Evolutionary conservation across 1,284 basidiomycete genomes (phyloP), one percentile per base, ranked within the genome.

Genomic region (Pseudozyma pruni): DNA sequence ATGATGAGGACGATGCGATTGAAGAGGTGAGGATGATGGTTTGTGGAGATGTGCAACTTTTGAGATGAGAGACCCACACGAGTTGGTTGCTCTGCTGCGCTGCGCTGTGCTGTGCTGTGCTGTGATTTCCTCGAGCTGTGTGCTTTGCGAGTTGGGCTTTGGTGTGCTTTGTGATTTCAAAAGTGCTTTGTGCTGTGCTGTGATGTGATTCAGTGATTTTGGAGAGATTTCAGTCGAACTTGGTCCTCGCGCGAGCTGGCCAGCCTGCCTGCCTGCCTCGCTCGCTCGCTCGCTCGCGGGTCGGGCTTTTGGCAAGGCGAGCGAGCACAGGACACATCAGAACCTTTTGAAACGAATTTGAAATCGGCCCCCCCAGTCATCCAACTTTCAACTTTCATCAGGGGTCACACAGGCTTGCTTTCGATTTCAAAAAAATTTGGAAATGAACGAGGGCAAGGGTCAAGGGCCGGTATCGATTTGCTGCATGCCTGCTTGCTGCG

Each of bases 31-130:
- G 35, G 25, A 44, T 33, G 58, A 44, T 20, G 45, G 50, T 44
- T 45, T 53, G 58, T 48, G 58, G 44, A 53, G 50, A 52, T 23
- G n/a, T n/a, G n/a, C n/a, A n/a, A n/a, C n/a, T n/a, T n/a, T n/a
- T n/a, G n/a, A n/a, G n/a, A n/a, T 32, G 53, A 51, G 22, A 42
- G 43, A 50, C 41, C 54, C 42, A 34, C 54, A 49, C 39, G 32
- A n/a, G 29, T 31, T 29, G 17, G 16, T 48, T 8, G 27, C 37
- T 49, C 25, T 23, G 44, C 39, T 42, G 38, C 37, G 52, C 38
- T 47, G 31, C 19, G 40, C 38, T 51, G 48, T 50, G 47, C 44
- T 54, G 44, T 35, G 55, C 47, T 48, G 41, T 49, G 46, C 45
- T 25, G 37, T 27, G 37, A 33, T 29, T 29, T 35, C n/a, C n/a